A percentile compares a stretch with the other conserved stretches of the same genome.
Evolutionary conservation across 2,329 filamentous ascomycete genomes (phyloP).

Genomic region (Rhynchosporium graminicola): DNA sequence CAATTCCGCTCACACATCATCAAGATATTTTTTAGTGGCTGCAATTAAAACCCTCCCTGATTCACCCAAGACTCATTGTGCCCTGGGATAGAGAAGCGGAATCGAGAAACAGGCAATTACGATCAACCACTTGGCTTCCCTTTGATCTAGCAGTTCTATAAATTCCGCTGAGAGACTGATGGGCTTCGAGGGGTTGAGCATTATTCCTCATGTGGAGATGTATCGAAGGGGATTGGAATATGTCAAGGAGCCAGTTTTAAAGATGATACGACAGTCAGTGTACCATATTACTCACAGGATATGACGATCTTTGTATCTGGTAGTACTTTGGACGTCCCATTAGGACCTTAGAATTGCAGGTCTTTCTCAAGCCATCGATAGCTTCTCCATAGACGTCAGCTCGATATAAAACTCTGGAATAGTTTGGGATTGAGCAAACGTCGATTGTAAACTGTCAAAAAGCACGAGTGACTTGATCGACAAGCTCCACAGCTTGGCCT

Average conservation of each 20-base stretch:
- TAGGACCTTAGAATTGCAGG: constrained; percentile 22
- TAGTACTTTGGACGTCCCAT: neutral
- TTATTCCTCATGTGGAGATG: too few species aligned
- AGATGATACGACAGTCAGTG: neutral
- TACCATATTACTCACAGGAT: constrained; percentile 28
- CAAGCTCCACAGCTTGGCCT: neutral
- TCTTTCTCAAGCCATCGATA: constrained; percentile 23
- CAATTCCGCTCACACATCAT: constrained; percentile 24
- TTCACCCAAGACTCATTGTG: constrained; percentile 35
- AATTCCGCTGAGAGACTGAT: constrained; percentile 41
- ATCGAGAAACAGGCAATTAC: constrained; percentile 44
- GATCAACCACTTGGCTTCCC: constrained; percentile 42
- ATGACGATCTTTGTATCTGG: constrained; percentile 32
- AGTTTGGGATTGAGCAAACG: constrained; percentile 10
- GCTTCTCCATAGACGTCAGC: constrained; percentile 18
- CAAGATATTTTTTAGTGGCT: constrained; percentile 30
- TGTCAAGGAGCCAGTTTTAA: neutral
- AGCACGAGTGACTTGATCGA: constrained; percentile 3
- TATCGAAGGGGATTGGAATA: neutral
- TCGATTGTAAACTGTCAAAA: constrained; percentile 10
- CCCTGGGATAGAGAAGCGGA: constrained; percentile 37
- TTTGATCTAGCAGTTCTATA: constrained; percentile 38
- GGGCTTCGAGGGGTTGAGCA: constrained; percentile 32
- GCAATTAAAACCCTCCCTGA: constrained; percentile 32
- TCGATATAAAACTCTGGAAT: constrained; percentile 6